Evolutionary conservation across 768 basidiomycete species (phyloP), one percentile per base, ranked within the genome.

Genomic region (Tricholoma hemisulphureum): DNA sequence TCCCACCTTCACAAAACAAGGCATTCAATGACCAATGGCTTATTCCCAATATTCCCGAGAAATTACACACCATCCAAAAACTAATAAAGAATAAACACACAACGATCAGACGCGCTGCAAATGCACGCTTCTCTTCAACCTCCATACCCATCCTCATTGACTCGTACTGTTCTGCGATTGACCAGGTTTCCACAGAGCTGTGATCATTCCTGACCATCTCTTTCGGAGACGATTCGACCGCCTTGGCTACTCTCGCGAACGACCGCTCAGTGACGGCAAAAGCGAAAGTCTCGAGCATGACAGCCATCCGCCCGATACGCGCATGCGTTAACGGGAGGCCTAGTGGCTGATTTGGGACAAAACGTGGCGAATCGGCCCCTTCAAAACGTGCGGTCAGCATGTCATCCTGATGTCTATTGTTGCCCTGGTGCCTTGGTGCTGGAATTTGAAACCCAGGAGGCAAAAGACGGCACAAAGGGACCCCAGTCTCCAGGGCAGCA

Each of bases 51-150:
- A 5, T 1, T 21, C 1, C 7, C 45, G 28, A 48, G 45, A 26
- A 41, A 14, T 24, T 4, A 68, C 80, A 58, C 58, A 89, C 86
- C 64, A 83, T 75, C 92, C 92, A 94, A 74, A 94, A 94, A n/a
- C 80, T 61, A 20, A 91, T 65, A 71, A 93, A 93, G 28, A 88
- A 61, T 0, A 68, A 50, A 74, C 83, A 83, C 0, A 86, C 84
- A 18, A 89, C 70, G 2, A 64, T 54, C 45, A 88, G 77, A 63
- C 91, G 84, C 6, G 77, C 71, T 37, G 74, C 75, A 60, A 86
- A 83, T 32, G 87, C 85, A 58, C 76, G 80, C 55, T 72, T 76
- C 64, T 88, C 85, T 29, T 78, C 78, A n/a, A 61, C 64, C 54
- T 68, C 68, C 58, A 78, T 64, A 11, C 51, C 64, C 28, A 55